Evolutionary conservation across 169 alveolate genomes (phyloP).

Genomic region (Plasmodium knowlesi): DNA sequence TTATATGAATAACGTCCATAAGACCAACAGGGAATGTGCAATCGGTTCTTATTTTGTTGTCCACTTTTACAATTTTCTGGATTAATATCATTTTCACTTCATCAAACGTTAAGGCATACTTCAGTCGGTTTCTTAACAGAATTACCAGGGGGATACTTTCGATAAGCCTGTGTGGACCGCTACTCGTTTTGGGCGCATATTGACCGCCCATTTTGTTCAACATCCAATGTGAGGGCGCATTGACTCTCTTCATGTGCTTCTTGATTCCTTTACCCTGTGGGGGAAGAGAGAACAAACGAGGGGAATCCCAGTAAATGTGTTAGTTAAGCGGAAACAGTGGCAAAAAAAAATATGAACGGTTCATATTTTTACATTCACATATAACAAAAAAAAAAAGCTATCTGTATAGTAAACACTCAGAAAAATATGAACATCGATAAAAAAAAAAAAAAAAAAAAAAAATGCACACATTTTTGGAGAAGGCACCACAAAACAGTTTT

Average conservation of each 20-base stretch:
- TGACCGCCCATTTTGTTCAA: slow-evolving; percentile 97
- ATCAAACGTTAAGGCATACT: slow-evolving; percentile 94
- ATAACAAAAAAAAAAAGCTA: not conserved
- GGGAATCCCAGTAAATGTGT: not conserved
- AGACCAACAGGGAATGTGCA: slow-evolving; percentile 98
- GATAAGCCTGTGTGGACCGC: slow-evolving; percentile 98
- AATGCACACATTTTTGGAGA: not conserved
- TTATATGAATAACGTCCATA: slow-evolving; percentile 96
- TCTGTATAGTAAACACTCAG: not conserved
- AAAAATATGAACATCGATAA: not conserved
- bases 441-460: not conserved
- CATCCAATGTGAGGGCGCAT: slow-evolving; percentile 99
- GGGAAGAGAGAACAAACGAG: not conserved
- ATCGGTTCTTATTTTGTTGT: slow-evolving; percentile 97
- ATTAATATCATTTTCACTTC: slow-evolving; percentile 96
- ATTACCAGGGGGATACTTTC: slow-evolving; percentile 97
- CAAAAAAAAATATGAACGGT: not conserved
- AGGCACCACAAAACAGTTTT: not conserved
- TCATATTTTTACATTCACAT: not conserved
- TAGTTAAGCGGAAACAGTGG: not conserved
- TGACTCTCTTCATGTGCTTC: slow-evolving; percentile 98
- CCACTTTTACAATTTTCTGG: slow-evolving; percentile 96
- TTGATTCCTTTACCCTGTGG: slow-evolving; percentile 98
- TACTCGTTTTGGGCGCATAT: slow-evolving; percentile 92
- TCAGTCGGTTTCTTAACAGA: slow-evolving; percentile 95